Conservation (phyloP, 2,329 filamentous ascomycete species). For the Sclerotinia subarctica region DNA sequence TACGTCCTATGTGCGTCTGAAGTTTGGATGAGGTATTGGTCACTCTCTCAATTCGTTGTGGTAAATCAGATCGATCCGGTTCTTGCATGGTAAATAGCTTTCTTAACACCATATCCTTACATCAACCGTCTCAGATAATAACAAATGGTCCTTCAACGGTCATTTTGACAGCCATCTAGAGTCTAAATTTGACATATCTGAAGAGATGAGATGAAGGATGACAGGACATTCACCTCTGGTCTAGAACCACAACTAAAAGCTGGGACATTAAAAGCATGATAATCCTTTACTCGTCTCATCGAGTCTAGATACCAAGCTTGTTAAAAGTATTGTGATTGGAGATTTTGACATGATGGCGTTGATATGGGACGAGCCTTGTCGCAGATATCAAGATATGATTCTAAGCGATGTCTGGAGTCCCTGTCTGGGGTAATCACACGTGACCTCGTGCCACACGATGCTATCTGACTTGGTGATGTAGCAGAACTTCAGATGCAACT, state of each 20-base stretch:
- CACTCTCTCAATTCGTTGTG: not conserved
- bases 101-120: not conserved
- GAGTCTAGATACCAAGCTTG: not conserved
- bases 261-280: constrained; percentile 4
- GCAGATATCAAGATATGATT: constrained; percentile 14
- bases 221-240: not conserved
- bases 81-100: not conserved
- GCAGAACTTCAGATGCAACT: not conserved
- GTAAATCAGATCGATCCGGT: not conserved
- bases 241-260: not conserved
- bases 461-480: not conserved
- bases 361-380: constrained; percentile 10
- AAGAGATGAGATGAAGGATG: constrained; percentile 8
- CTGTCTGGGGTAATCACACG: constrained; percentile 14
- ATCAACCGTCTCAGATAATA: not conserved
- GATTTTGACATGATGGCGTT: not conserved
- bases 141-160: not conserved
- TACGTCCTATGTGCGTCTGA: not conserved
- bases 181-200: not conserved
- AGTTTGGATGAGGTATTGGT: not conserved
- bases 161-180: not conserved
- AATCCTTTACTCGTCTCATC: not conserved
- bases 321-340: not conserved
- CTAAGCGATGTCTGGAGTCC: constrained; percentile 15
- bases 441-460: not conserved